Evolutionary conservation across 352 stramenopile species (phyloP).

Genomic region (Pythium pectinolyticum): DNA sequence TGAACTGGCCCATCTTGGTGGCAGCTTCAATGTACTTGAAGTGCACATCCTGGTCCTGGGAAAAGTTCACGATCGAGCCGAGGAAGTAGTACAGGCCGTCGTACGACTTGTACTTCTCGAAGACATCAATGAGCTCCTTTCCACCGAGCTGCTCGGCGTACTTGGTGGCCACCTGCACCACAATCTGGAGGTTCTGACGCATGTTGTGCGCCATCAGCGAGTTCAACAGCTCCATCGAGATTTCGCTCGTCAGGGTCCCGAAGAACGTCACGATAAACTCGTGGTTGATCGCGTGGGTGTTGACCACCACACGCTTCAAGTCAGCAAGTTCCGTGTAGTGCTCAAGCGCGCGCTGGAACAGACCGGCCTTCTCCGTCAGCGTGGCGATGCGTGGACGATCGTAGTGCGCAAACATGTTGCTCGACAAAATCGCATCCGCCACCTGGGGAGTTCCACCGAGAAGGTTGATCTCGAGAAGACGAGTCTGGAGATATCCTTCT

Average conservation of each 20-base stretch:
- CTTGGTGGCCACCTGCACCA: constrained; percentile 98
- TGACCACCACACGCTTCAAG: constrained; percentile 95
- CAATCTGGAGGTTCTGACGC: constrained; percentile 98
- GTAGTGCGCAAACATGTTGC: constrained; percentile 99
- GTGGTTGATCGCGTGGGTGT: constrained; percentile 91
- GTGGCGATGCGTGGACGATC: constrained; percentile 97
- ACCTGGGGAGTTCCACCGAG: constrained; percentile 98
- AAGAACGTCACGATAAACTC: constrained; percentile 99
- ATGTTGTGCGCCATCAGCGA: constrained; percentile 98
- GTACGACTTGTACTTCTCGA: constrained; percentile 99
- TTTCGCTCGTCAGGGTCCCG: constrained; percentile 96
- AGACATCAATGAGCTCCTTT: constrained; percentile 97
- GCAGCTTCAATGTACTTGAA: constrained; percentile 99
- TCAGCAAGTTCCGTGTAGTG: constrained; percentile 99
- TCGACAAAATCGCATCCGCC: constrained; percentile 99
- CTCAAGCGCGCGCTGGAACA: constrained; percentile 99
- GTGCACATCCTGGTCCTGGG: constrained; percentile 97
- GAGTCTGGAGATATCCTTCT: constrained; percentile 99
- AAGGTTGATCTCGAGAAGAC: constrained; percentile 99
- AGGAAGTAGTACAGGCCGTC: constrained; percentile 99
- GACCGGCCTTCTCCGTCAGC: constrained; percentile 97
- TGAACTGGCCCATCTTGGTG: constrained; percentile 99
- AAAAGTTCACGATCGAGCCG: constrained; percentile 98
- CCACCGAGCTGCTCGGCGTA: constrained; percentile 91
- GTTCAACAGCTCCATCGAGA: constrained; percentile 98